Evolutionary conservation across 345 rosid species (phyloP).

Genomic region (Syzygium aqueum): DNA sequence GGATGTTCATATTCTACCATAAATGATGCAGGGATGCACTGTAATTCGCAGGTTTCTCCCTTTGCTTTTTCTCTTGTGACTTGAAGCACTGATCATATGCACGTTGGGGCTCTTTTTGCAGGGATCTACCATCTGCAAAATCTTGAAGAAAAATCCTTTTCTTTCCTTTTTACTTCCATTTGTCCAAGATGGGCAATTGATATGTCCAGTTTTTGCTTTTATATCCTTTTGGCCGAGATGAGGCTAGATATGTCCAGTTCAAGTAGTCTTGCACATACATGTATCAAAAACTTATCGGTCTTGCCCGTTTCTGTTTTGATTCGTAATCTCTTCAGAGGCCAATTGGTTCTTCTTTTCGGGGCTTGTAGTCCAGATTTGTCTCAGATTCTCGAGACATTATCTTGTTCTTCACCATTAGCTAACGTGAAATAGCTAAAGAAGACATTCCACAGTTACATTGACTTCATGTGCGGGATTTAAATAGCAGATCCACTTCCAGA

Average conservation of each 20-base stretch:
- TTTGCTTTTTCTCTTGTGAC: neutral
- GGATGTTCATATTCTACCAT: slow-evolving; percentile 60
- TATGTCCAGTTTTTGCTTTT: neutral
- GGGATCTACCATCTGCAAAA: neutral
- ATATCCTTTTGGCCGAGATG: neutral
- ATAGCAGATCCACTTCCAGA: neutral
- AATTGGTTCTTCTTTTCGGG: slow-evolving; percentile 18
- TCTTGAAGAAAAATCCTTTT: neutral
- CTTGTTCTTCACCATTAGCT: neutral
- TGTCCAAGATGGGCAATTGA: neutral
- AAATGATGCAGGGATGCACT: slow-evolving; percentile 61
- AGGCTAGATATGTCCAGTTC: neutral
- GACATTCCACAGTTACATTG: neutral
- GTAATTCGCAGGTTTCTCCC: slow-evolving; percentile 16
- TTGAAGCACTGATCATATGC: neutral
- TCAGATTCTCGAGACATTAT: neutral
- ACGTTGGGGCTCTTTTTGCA: neutral
- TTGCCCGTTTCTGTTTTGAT: neutral
- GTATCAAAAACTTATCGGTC: neutral
- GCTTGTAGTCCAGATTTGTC: slow-evolving; percentile 74
- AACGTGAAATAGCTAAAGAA: neutral
- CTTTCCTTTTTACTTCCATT: neutral
- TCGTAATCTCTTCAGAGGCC: neutral
- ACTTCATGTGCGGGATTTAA: neutral
- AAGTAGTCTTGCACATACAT: neutral